Percentiles rank a stretch among this genome's conserved stretches.
Conservation (phyloP, 2,329 filamentous ascomycete species). For the Mariannaea elegans region DNA sequence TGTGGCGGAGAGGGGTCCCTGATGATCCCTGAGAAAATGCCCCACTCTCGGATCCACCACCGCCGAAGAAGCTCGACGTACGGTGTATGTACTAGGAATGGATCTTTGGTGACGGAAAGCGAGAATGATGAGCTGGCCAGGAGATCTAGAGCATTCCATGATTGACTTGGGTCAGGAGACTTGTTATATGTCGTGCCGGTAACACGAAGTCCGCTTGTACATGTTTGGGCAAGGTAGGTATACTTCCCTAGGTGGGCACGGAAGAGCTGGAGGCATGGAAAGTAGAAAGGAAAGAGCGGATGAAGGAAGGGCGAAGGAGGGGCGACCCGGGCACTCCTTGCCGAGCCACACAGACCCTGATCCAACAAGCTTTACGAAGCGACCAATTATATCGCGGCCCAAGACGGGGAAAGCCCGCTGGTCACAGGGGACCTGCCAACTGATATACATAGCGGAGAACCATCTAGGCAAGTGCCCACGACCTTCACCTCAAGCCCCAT, state of each 20-base stretch:
- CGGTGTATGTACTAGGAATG: too few species aligned
- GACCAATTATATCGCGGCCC: conserved; percentile 4
- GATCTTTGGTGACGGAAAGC: background rate
- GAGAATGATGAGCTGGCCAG: background rate
- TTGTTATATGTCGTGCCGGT: background rate
- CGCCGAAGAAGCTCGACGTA: background rate
- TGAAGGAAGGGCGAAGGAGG: background rate
- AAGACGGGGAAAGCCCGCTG: conserved; percentile 4
- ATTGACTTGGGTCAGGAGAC: background rate
- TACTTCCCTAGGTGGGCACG: too few species aligned
- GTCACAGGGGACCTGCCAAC: background rate
- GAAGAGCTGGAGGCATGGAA: background rate
- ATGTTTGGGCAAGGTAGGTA: too few species aligned
- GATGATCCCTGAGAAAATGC: background rate
- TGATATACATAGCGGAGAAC: background rate
- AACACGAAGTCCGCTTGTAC: background rate
- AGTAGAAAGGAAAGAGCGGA: background rate
- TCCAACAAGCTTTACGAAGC: conserved; percentile 14
- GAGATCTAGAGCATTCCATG: background rate
- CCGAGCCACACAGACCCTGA: conserved; percentile 15
- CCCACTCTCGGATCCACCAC: background rate
- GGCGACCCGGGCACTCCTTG: conserved; percentile 12
- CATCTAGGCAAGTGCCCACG: background rate
- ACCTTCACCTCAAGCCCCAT: background rate
- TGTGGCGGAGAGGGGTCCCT: background rate